These are phyloP conservation scores for Pichia sp. DNA, from an alignment of 1,139 yeast species.

Conservation along the genomic window DNA sequence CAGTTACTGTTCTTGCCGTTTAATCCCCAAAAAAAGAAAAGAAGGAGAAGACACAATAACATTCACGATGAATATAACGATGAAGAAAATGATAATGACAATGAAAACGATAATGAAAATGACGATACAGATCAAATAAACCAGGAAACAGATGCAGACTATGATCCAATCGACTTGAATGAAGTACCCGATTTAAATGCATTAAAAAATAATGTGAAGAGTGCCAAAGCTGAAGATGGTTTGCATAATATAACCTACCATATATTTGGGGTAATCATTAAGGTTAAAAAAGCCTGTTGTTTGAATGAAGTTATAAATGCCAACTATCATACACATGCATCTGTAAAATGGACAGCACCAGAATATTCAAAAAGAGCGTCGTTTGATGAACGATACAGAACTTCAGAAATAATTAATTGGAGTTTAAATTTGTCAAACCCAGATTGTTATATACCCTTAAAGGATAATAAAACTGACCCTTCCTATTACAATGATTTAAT, in stretches of 20 bases:
- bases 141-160: slow-evolving; percentile 4
- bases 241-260: slow-evolving; percentile 27
- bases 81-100: slow-evolving; percentile 25
- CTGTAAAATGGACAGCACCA: slow-evolving; percentile 25
- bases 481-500: slow-evolving; percentile 5
- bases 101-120: slow-evolving; percentile 25
- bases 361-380: slow-evolving; percentile 21
- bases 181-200: not conserved
- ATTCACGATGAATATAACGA: slow-evolving; percentile 20
- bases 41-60: slow-evolving; percentile 15
- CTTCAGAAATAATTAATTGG: slow-evolving; percentile 29
- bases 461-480: slow-evolving; percentile 2
- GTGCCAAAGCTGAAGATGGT: not conserved
- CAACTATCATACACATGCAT: slow-evolving; percentile 25
- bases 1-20: slow-evolving; percentile 29
- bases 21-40: slow-evolving; percentile 26
- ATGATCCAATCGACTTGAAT: slow-evolving; percentile 2
- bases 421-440: slow-evolving; percentile 26
- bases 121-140: slow-evolving; percentile 9
- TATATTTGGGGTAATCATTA: slow-evolving; percentile 28
- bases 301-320: slow-evolving; percentile 24
- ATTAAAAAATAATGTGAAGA: not conserved
- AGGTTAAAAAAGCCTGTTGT: slow-evolving; percentile 22
- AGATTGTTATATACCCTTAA: slow-evolving; percentile 30
- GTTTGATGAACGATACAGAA: slow-evolving; percentile 27